Percentiles rank a stretch among this genome's conserved stretches.
Conservation (phyloP, 192 early-diverging fungal species). For the Coemansia nantahalensis region DNA sequence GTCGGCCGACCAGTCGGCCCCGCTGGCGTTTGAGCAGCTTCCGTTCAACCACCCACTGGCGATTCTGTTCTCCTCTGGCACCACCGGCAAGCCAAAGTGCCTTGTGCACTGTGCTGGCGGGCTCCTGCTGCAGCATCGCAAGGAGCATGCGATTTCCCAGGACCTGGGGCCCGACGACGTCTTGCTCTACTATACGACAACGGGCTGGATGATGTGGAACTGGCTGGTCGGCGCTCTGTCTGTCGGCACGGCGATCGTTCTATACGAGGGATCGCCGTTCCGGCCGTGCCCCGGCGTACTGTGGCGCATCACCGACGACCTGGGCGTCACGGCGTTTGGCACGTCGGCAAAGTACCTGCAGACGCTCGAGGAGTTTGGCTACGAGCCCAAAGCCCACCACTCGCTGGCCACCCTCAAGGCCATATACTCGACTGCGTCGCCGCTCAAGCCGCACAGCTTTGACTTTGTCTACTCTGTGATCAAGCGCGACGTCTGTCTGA, state of each 20-base stretch:
- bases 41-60: slow-evolving; percentile 90
- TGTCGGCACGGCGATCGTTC: slow-evolving; percentile 73
- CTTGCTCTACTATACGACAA: slow-evolving; percentile 87
- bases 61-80: slow-evolving; percentile 93
- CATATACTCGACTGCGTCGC: slow-evolving; percentile 93
- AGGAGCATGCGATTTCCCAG: slow-evolving; percentile 91
- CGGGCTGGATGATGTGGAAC: slow-evolving; percentile 99
- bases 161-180: slow-evolving; percentile 72
- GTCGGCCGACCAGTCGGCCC: slow-evolving; percentile 20
- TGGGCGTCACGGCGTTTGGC: slow-evolving; percentile 85
- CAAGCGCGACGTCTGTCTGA: slow-evolving; percentile 81
- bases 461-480: slow-evolving; percentile 88
- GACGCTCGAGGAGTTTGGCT: slow-evolving; percentile 71
- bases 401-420: slow-evolving; percentile 63
- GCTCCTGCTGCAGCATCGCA: slow-evolving; percentile 86
- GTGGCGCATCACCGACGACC: slow-evolving; percentile 75
- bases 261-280: slow-evolving; percentile 95
- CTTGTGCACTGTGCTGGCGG: slow-evolving; percentile 94
- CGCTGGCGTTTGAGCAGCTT: slow-evolving; percentile 76
- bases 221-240: slow-evolving; percentile 87
- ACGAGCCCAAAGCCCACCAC: slow-evolving; percentile 63
- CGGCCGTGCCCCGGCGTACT: slow-evolving; percentile 71
- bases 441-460: slow-evolving; percentile 88
- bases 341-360: slow-evolving; percentile 96
- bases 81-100: slow-evolving; percentile 95